phyloP scores from a whole-genome alignment of 257 asterid genomes.

The Solanum sitiens region DNA sequence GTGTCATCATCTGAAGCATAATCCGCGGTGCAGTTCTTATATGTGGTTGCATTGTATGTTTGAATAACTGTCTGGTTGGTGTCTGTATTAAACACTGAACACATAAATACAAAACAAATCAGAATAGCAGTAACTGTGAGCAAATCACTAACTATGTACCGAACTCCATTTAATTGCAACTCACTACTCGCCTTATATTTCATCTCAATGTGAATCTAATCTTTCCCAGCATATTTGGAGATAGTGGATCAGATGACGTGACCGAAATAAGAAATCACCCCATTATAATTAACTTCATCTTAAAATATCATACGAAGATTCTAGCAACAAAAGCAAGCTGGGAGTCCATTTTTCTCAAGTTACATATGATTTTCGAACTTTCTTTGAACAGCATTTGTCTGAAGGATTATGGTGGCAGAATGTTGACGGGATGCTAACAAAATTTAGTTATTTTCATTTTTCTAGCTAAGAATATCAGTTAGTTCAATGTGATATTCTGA shows the following conservation, averaged over 20 bases:
- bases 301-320: neutral
- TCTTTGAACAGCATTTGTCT: neutral
- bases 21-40: conserved; percentile 43
- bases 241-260: neutral
- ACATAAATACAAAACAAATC: neutral
- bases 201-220: neutral
- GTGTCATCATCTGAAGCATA: conserved; percentile 54
- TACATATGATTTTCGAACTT: neutral
- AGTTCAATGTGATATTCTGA: neutral
- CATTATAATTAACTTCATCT: neutral
- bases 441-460: neutral
- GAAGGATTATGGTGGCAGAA: neutral
- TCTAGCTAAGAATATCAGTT: neutral
- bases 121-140: neutral
- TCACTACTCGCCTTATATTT: neutral
- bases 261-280: neutral
- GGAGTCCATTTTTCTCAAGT: neutral
- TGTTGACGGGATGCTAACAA: neutral
- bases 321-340: neutral
- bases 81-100: conserved; percentile 77
- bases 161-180: neutral
- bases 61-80: conserved; percentile 78
- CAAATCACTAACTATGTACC: neutral
- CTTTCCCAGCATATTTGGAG: neutral
- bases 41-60: conserved; percentile 69